Evolutionary conservation across 139 green algal species (phyloP).

Genomic region (Coelastrella sp.): DNA sequence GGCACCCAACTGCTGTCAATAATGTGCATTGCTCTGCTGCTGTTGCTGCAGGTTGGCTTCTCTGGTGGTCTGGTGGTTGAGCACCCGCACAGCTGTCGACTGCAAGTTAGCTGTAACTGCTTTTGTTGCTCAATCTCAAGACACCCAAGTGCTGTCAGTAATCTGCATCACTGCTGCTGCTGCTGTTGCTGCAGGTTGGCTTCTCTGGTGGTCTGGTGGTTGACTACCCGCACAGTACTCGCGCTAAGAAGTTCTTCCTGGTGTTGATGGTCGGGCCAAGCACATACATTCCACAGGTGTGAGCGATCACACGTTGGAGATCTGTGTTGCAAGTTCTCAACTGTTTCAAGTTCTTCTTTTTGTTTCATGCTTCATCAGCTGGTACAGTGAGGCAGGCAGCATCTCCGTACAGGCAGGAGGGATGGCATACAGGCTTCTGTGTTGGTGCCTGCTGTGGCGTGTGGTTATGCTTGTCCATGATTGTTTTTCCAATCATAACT

Average conservation of each 20-base stretch:
- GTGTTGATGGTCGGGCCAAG: constrained; percentile 90
- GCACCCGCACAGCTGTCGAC: constrained; percentile 84
- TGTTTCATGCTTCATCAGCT: no score
- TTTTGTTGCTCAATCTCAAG: not conserved
- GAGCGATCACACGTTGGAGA: no score
- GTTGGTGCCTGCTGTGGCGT: no score
- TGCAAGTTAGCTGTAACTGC: not conserved
- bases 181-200: constrained; percentile 69
- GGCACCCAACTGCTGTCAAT: no score
- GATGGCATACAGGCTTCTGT: no score
- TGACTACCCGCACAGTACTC: constrained; percentile 95
- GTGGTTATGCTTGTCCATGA: no score
- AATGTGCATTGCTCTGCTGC: constrained; percentile 9
- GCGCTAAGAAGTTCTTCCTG: constrained; percentile 98
- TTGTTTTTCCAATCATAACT: no score
- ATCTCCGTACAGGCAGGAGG: no score
- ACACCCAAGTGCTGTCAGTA: no score
- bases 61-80: constrained; percentile 97
- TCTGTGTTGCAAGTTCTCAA: no score
- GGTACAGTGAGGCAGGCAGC: no score
- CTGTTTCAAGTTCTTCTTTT: no score
- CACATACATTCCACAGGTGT: constrained; percentile 59
- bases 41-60: constrained; percentile 84
- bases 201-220: constrained; percentile 97
- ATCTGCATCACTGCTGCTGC: not conserved